These are phyloP conservation scores for Lagenidium giganteum DNA, from an alignment of 352 stramenopile genomes.

Conservation along the genomic window DNA sequence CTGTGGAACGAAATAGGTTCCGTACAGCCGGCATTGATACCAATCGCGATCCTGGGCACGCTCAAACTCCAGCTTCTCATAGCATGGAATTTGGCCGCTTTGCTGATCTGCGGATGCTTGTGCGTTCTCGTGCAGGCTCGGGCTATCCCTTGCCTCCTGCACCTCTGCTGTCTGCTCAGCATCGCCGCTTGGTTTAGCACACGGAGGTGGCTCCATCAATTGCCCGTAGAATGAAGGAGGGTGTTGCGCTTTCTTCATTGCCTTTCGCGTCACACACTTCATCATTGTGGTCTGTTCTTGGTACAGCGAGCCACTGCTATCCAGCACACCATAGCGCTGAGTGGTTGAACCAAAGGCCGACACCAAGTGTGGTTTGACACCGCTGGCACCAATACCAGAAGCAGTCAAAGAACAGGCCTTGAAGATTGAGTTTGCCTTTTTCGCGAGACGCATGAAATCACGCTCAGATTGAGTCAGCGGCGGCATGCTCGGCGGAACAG, in stretches of 20 bases:
- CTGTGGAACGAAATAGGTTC: constrained; percentile 19
- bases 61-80: constrained; percentile 20
- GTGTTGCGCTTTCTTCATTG: constrained; percentile 13
- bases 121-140: background rate
- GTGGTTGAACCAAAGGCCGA: constrained; percentile 15
- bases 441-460: constrained; percentile 44
- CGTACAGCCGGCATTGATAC: constrained; percentile 21
- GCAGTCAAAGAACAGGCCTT: constrained; percentile 8
- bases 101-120: no score
- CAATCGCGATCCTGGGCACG: constrained; percentile 17
- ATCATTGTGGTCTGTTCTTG: constrained; percentile 12
- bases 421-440: constrained; percentile 54
- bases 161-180: background rate
- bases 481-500: constrained; percentile 25
- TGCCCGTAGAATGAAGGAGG: constrained; percentile 13
- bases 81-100: constrained; percentile 8
- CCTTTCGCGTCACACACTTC: constrained; percentile 14
- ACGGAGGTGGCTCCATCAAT: constrained; percentile 6
- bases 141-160: background rate
- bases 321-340: constrained; percentile 13
- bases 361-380: constrained; percentile 1
- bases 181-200: background rate
- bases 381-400: constrained; percentile 1
- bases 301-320: constrained; percentile 4
- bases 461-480: constrained; percentile 26